These are phyloP conservation scores for Penicillium bovifimosum DNA, from an alignment of 495 filamentous ascomycete species.

Conservation along the genomic window DNA sequence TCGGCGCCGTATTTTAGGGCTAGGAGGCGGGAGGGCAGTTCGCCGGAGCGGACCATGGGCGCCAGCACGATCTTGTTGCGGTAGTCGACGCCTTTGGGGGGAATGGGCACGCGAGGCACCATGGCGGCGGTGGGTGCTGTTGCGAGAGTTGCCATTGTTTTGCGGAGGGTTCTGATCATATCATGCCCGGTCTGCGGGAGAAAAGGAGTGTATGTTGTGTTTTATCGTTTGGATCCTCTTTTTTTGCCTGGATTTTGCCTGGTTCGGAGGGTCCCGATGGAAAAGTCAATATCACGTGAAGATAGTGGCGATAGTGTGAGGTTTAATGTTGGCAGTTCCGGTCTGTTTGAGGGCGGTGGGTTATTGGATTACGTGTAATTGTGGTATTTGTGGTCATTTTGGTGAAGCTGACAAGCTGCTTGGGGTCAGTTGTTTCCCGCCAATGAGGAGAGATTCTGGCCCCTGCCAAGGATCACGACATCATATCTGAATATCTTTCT, in stretches of 20 bases:
- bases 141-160: constrained; percentile 51
- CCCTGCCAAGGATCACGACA: constrained; percentile 12
- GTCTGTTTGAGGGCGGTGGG: neutral
- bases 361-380: constrained; percentile 1
- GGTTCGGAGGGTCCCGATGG: constrained; percentile 5
- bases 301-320: constrained; percentile 10
- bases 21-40: constrained; percentile 80
- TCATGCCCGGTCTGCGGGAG: constrained; percentile 21
- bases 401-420: too few relatives aligned
- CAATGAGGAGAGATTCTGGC: constrained; percentile 4
- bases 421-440: neutral
- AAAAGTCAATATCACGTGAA: constrained; percentile 10
- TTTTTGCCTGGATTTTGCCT: constrained; percentile 5
- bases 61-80: constrained; percentile 89
- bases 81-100: constrained; percentile 85
- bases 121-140: constrained; percentile 1
- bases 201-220: neutral
- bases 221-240: neutral
- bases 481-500: neutral
- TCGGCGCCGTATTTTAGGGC: constrained; percentile 94
- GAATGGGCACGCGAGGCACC: constrained; percentile 65
- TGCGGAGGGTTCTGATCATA: constrained; percentile 42
- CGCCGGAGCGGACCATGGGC: constrained; percentile 94
- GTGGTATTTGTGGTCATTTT: neutral
- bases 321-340: neutral